Conservation (phyloP, 176 grass and related monocot genomes). For the Alopecurus myosuroides region DNA sequence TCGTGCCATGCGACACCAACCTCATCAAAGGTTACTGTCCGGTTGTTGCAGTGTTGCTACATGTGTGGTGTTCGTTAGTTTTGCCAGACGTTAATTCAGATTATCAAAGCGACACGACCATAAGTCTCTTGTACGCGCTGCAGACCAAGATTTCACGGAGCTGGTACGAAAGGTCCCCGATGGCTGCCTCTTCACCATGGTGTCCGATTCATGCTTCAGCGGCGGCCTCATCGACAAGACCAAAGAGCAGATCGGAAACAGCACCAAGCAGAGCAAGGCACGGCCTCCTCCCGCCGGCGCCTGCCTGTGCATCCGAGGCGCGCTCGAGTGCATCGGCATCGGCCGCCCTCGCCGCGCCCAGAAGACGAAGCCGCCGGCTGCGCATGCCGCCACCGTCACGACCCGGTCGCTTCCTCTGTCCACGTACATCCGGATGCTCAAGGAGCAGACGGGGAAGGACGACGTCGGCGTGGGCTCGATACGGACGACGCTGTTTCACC, state of each 20-base stretch:
- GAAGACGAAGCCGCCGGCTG: background rate
- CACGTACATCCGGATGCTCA: slow-evolving; percentile 64
- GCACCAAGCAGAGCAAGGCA: slow-evolving; percentile 32
- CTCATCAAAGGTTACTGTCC: slow-evolving; percentile 56
- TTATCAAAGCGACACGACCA: background rate
- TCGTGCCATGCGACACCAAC: slow-evolving; percentile 82
- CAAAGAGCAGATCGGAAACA: slow-evolving; percentile 89
- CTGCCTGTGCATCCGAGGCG: slow-evolving; percentile 23
- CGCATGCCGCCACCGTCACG: background rate
- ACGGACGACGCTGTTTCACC: slow-evolving; percentile 68
- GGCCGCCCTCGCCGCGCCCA: slow-evolving; percentile 8
- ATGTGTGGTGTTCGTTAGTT: too few species aligned
- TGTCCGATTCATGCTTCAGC: slow-evolving; percentile 84
- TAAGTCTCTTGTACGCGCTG: background rate
- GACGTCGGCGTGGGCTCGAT: slow-evolving; percentile 77
- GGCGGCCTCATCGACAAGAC: slow-evolving; percentile 74
- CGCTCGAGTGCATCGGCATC: too few species aligned
- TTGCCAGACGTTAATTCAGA: too few species aligned
- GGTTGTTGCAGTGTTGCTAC: too few species aligned
- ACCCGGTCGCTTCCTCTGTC: slow-evolving; percentile 71
- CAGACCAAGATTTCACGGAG: slow-evolving; percentile 85
- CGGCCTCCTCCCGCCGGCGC: slow-evolving; percentile 11
- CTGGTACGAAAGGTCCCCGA: slow-evolving; percentile 55
- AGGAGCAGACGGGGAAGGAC: slow-evolving; percentile 60
- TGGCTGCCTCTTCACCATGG: slow-evolving; percentile 71